Base-by-base conservation (phyloP, 164 flowering plant species). In the Cinnamomum chago region DNA sequence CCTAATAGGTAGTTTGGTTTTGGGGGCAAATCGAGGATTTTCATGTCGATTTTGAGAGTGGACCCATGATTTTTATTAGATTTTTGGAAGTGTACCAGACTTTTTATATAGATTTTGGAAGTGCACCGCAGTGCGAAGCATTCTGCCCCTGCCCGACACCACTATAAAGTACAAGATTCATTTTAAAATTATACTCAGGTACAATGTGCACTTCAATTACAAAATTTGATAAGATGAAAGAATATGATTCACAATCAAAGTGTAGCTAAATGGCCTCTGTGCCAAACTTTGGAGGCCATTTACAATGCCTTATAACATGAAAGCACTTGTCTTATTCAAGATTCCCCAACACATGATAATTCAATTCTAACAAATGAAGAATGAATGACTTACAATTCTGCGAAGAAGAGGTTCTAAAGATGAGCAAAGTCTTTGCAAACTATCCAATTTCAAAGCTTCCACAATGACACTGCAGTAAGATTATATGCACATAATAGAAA, bases 331-430 rank as follows among this genome's bases (percentile, higher is more conserved):
- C 52, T 68, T n/a, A 40, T 13, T 40, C 25, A 55, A 55, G 65
- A 17, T 58, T 6, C 27, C 22, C 65, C 4, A 27, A 58, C 23
- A 58, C 24, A 2, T 12, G 0, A 22, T 23, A 50, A 70, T 67
- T 17, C 17, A 67, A 6, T 12, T 28, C 35, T 70, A 23, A 50
- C 52, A 30, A 50, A 22, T 50, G 22, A 23, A 58, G 28, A 71
- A 71, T 22, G 71, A 10, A 40, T 47, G n/a, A 68, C 91, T 83
- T 76, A 88, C 91, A 73, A 88, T 85, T 79, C 84, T 82, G 25
- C 91, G 87, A 67, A 88, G 79, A 70, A 88, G 81, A 73, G 89
- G 89, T 84, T 85, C 91, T 80, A 87, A 73, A 71, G 88, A 81
- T 66, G 88, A 88, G 85, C 83, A 83, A 68, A 88, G 81, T 72